These are phyloP conservation scores for Tuber melanosporum DNA, from an alignment of 495 filamentous ascomycete genomes.

Conservation along the genomic window DNA sequence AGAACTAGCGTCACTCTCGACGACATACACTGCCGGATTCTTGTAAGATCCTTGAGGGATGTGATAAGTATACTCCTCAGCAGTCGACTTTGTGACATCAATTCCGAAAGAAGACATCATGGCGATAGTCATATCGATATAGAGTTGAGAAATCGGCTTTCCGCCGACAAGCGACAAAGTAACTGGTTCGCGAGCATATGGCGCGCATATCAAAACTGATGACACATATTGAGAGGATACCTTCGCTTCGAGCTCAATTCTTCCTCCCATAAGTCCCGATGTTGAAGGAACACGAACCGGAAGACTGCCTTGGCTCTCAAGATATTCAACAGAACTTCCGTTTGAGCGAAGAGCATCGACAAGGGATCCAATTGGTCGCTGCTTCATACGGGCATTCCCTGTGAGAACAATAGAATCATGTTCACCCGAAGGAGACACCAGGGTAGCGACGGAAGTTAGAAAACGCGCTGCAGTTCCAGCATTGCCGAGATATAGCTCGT, in stretches of 20 bases:
- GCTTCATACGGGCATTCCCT: slow-evolving; percentile 94
- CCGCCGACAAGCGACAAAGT: slow-evolving; percentile 84
- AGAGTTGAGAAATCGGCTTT: slow-evolving; percentile 91
- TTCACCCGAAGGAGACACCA: slow-evolving; percentile 59
- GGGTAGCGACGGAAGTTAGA: slow-evolving; percentile 82
- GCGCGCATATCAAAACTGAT: slow-evolving; percentile 91
- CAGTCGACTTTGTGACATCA: slow-evolving; percentile 62
- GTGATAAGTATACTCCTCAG: slow-evolving; percentile 83
- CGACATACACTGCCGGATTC: slow-evolving; percentile 78
- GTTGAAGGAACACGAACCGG: slow-evolving; percentile 76
- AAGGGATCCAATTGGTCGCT: slow-evolving; percentile 85
- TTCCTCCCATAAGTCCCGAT: slow-evolving; percentile 81
- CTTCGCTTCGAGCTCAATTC: slow-evolving; percentile 85
- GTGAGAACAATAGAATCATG: slow-evolving; percentile 71
- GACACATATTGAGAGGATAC: slow-evolving; percentile 97
- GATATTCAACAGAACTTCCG: slow-evolving; percentile 72
- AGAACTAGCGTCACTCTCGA: slow-evolving; percentile 96
- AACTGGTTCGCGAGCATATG: slow-evolving; percentile 89
- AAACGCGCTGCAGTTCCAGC: slow-evolving; percentile 95
- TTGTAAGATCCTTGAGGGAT: slow-evolving; percentile 80
- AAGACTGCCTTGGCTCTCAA: slow-evolving; percentile 72
- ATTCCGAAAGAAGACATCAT: slow-evolving; percentile 97
- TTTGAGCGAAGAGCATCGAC: slow-evolving; percentile 84
- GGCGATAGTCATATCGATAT: slow-evolving; percentile 96
- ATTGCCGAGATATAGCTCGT: slow-evolving; percentile 87